These are phyloP conservation scores for Populus hybrid DNA, from an alignment of 441 rosid genomes.

Conservation along the genomic window DNA sequence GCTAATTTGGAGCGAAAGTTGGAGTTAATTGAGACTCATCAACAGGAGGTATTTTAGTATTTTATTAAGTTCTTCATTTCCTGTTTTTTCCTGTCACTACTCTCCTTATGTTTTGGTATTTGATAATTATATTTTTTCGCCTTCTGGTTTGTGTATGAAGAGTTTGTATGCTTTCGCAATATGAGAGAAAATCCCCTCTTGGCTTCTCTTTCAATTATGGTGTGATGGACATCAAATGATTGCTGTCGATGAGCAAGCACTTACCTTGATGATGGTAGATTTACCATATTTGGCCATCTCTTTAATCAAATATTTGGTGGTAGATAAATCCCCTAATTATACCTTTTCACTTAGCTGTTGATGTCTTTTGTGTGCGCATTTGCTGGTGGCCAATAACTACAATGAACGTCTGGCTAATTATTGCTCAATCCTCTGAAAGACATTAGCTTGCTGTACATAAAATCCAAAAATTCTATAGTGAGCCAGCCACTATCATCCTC, in stretches of 20 bases:
- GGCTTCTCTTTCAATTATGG: neutral
- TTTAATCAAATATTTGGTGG: neutral
- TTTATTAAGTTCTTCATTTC: neutral
- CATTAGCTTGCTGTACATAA: neutral
- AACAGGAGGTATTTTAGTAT: conserved; percentile 66
- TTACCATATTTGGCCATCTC: neutral
- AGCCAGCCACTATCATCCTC: neutral
- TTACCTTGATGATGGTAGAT: neutral
- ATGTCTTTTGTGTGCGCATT: neutral
- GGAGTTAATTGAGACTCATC: conserved; percentile 97
- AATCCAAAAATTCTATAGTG: neutral
- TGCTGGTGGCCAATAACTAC: neutral
- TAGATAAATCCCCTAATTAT: neutral
- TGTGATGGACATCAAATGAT: neutral
- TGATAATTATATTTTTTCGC: neutral
- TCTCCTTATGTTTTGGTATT: neutral
- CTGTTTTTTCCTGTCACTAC: neutral
- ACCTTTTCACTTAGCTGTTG: neutral
- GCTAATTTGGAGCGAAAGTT: conserved; percentile 72
- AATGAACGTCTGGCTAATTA: neutral
- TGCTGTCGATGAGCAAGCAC: neutral
- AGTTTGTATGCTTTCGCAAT: neutral
- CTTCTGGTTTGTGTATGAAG: neutral
- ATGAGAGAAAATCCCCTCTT: neutral
- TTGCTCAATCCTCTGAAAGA: neutral